Evolutionary conservation across 306 rosid species (phyloP), one percentile per base, ranked within the genome.

Genomic region (Vigna trinervia): DNA sequence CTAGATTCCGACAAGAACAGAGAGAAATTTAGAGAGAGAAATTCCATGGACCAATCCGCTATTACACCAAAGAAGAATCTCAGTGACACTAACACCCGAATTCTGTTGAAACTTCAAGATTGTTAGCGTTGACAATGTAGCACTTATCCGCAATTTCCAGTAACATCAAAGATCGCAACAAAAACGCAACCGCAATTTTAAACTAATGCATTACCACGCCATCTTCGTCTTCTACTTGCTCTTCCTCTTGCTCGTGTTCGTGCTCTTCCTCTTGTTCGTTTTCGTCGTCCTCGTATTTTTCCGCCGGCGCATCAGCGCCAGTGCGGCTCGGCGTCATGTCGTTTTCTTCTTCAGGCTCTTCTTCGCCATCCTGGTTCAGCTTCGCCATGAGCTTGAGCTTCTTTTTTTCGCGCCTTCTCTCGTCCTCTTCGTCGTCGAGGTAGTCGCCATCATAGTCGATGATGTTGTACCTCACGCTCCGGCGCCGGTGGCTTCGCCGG

Each of bases 311-410:
- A 82, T 77, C 92, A 0, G 62, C 14, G 69, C 69, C 71, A 51
- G 83, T 73, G 50, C 68, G 67, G 12, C n/a, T 47, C 10, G 77
- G 68, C n/a, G 67, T 66, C 53, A 80, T 28, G 62, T 77, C 79
- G 28, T 46, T 83, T 26, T 76, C 91, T 20, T 75, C 45, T 86
- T 38, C 51, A 5, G 6, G 23, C 48, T 36, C 69, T 36, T 63
- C 69, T 30, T 45, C 84, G 19, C 76, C 67, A 3, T 81, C 88
- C 34, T 84, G 94, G 76, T 88, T 88, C 14, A 95, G 89, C 93
- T 92, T 96, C 46, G 82, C 88, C 59, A 95, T 91, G 34, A 96
- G 90, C 90, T 92, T 92, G 4, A 96, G 86, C 89, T 96, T 96
- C 94, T 89, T 90, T 96, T 91, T 90, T 68, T 88, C 87, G 79